Evolutionary conservation across 2,329 filamentous ascomycete genomes (phyloP), one percentile per base, ranked within the genome.

Genomic region (Falciphora oryzae): DNA sequence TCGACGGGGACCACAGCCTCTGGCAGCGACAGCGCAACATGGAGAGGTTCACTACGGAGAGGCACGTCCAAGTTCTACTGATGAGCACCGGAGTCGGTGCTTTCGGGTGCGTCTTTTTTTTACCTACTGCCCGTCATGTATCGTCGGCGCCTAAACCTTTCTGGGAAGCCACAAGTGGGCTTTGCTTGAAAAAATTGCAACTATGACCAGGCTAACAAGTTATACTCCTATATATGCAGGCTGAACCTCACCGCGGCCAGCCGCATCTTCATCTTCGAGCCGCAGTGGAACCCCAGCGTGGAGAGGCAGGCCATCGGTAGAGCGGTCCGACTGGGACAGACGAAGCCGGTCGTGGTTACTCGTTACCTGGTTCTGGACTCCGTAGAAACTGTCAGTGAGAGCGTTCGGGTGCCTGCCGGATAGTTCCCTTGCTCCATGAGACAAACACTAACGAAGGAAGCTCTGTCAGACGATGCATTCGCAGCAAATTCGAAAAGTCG

Each of bases 61-160:
- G 66, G 0, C 66, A 70, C 0, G 64, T 72, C 0, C 72, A 70
- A 0, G 76, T 84, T 0, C 72, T 85, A 1, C 75, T 85, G 22
- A 84, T 85, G 81, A 84, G 80, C 0, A 80, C 78, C 0, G 81
- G 82, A 0, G 83, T 81, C 0, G 82, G 81, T 0, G 82, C 80
- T 0, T 78, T 80, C 35, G 81, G 81, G 81, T 81, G 69, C 62
- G 74, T 65, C 10, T 18, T 18, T n/a, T n/a, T n/a, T n/a, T n/a
- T n/a, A n/a, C n/a, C n/a, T n/a, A n/a, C n/a, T n/a, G n/a, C n/a
- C n/a, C n/a, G n/a, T n/a, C n/a, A n/a, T n/a, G n/a, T n/a, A n/a
- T n/a, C n/a, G n/a, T n/a, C n/a, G n/a, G n/a, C n/a, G n/a, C n/a
- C n/a, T n/a, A n/a, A n/a, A n/a, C n/a, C n/a, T n/a, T n/a, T n/a